Evolutionary conservation across 2,329 filamentous ascomycete genomes (phyloP).

Genomic region (Biscogniauxia marginata): DNA sequence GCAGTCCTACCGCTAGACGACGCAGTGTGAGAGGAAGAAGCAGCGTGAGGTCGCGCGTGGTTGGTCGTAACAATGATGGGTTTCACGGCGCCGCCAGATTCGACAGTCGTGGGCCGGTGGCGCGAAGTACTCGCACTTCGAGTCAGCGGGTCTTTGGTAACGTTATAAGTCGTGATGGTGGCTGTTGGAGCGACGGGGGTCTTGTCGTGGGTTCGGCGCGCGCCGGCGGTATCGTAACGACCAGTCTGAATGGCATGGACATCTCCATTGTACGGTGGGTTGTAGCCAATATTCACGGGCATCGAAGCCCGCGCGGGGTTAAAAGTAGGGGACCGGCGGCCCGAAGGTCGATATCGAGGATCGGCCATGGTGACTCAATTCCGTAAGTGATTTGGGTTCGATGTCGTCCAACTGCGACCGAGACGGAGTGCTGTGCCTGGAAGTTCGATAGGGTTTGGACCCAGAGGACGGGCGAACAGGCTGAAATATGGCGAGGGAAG

Average conservation of each 20-base stretch:
- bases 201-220: slow-evolving; percentile 37
- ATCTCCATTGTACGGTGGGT: slow-evolving; percentile 51
- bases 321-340: slow-evolving; percentile 44
- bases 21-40: slow-evolving; percentile 36
- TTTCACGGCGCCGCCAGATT: slow-evolving; percentile 44
- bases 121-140: slow-evolving; percentile 47
- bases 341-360: slow-evolving; percentile 43
- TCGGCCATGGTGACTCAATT: slow-evolving; percentile 43
- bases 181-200: slow-evolving; percentile 35
- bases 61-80: slow-evolving; percentile 59
- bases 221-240: slow-evolving; percentile 33
- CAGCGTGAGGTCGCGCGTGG: slow-evolving; percentile 39
- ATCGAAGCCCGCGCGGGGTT: slow-evolving; percentile 55
- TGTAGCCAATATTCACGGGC: slow-evolving; percentile 51
- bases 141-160: slow-evolving; percentile 50
- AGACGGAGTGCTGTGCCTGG: not conserved
- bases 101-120: slow-evolving; percentile 49
- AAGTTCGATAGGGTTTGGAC: not conserved
- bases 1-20: slow-evolving; percentile 35
- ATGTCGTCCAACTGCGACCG: too few relatives aligned
- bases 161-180: slow-evolving; percentile 56
- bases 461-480: not conserved
- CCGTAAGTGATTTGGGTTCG: slow-evolving; percentile 3
- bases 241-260: slow-evolving; percentile 51
- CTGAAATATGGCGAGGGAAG: not conserved